A percentile compares a stretch with the other conserved stretches of the same genome.
Conservation (phyloP, 1,284 basidiomycete species). For the Sphaerobolus stellatus region DNA sequence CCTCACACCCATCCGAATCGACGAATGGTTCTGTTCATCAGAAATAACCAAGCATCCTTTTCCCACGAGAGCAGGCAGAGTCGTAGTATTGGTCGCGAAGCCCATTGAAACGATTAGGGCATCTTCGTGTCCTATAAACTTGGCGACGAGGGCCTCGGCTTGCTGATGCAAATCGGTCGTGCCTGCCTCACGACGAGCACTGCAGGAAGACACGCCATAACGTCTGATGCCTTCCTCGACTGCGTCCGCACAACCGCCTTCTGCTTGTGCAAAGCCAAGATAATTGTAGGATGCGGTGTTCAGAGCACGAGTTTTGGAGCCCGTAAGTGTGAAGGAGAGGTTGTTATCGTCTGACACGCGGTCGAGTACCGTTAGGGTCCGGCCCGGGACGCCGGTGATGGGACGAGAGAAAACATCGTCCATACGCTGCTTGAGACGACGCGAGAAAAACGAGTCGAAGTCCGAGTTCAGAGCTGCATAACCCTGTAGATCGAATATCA, state of each 20-base stretch:
- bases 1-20: conserved; percentile 91
- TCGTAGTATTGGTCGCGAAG: conserved; percentile 96
- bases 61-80: conserved; percentile 86
- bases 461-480: conserved; percentile 97
- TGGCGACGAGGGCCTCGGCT: conserved; percentile 85
- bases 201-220: conserved; percentile 80
- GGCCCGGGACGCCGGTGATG: conserved; percentile 92
- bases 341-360: conserved; percentile 84
- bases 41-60: conserved; percentile 96
- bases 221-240: conserved; percentile 79
- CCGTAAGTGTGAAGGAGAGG: conserved; percentile 76
- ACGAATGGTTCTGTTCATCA: conserved; percentile 96
- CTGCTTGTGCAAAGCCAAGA: conserved; percentile 94
- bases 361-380: conserved; percentile 88
- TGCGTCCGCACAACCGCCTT: conserved; percentile 91
- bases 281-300: conserved; percentile 99
- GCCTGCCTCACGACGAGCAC: conserved; percentile 81
- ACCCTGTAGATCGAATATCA: conserved; percentile 52
- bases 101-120: conserved; percentile 94
- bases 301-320: conserved; percentile 81
- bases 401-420: conserved; percentile 97
- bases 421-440: conserved; percentile 90
- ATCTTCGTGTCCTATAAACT: conserved; percentile 89
- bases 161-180: conserved; percentile 81
- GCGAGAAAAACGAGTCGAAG: conserved; percentile 99